Evolutionary conservation across 495 filamentous ascomycete species (phyloP), one percentile per base, ranked within the genome.

Genomic region (Amorphotheca resinae): DNA sequence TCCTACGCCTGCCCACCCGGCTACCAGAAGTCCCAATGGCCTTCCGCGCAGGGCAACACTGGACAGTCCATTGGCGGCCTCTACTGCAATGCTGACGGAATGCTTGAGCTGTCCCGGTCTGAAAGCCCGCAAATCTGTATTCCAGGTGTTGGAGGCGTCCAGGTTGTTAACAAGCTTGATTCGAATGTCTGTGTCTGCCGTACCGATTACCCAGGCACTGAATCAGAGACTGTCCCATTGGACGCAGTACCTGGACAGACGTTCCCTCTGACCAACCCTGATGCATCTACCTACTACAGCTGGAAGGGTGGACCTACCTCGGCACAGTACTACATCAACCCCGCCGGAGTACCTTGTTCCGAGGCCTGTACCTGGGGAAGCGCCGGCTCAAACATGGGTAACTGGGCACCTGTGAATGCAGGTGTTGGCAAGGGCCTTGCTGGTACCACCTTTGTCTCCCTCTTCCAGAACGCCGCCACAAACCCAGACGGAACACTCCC

Each of bases 321-420:
- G 23, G 87, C 88, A 35, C 93, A 98, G 65, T 98, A 96, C 73
- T 98, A 98, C 57, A 73, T 95, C 66, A 96, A 96, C 74, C 79
- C 79, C 49, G 66, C 70, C 46, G 86, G 84, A 50, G 66, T 79
- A 12, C 57, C 67, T 12, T 62, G 76, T 32, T 58, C 80, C 51
- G 62, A 87, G 14, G 91, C 78, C 25, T 98, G 91, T 70, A 55
- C 64, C 23, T 96, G 91, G 91, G 72, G 73, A 48, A 36, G 51
- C 33, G 48, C 65, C 42, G 48, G 60, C 1, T 47, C 58, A 7
- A 63, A 69, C 55, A 65, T 76, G 45, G 91, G 91, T 45, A 96
- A 98, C 74, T 95, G 74, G 73, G 82, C 91, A 15, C 89, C 93
- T 16, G 67, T 86, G 55, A 94, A 85, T 69, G 64, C 95, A 34